Percentiles rank a stretch among this genome's conserved stretches.
Evolutionary conservation across 305 asterid species (phyloP).

Genomic region (Solanum hybrid): DNA sequence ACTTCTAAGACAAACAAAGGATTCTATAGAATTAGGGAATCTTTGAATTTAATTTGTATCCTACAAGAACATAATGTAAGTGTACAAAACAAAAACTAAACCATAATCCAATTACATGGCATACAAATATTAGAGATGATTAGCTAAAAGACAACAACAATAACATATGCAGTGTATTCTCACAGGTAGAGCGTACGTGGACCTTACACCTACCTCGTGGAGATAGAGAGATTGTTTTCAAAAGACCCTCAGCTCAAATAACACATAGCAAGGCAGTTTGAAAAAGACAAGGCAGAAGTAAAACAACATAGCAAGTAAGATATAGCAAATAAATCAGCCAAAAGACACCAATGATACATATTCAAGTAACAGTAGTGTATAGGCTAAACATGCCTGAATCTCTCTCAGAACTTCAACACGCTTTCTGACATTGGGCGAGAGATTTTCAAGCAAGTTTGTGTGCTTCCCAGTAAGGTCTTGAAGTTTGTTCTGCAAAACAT

Average conservation of each 20-base stretch:
- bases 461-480: conserved; percentile 74
- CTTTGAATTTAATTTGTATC: background rate
- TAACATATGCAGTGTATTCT: background rate
- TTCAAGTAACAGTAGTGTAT: background rate
- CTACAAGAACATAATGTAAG: background rate
- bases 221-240: background rate
- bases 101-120: background rate
- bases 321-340: background rate
- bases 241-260: background rate
- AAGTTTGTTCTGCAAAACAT: conserved; percentile 41
- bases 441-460: conserved; percentile 54
- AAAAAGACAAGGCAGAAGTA: background rate
- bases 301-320: background rate
- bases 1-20: background rate
- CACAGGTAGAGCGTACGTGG: background rate
- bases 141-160: background rate
- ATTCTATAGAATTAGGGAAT: background rate
- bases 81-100: background rate
- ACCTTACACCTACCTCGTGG: background rate
- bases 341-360: background rate
- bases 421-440: conserved; percentile 49
- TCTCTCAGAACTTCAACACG: conserved; percentile 62
- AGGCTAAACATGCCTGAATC: conserved; percentile 36
- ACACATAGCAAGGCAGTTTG: background rate
- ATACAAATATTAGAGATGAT: background rate